Conservation (phyloP, 2,329 filamentous ascomycete species). For the Arthroderma sp. region DNA sequence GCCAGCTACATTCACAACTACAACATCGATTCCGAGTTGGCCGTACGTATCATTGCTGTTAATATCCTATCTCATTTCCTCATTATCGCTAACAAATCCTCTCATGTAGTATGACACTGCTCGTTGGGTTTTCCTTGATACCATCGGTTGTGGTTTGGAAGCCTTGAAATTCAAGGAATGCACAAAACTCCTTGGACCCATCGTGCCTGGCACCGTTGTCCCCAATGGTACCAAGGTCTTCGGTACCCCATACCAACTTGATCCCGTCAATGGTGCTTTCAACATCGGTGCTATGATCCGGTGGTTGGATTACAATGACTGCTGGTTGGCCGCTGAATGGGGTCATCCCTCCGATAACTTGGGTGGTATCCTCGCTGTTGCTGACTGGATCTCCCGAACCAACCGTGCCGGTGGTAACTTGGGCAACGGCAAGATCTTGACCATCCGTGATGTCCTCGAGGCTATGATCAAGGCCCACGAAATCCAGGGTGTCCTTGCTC, state of each 20-base stretch:
- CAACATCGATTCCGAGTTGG: slow-evolving; percentile 78
- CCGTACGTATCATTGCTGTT: slow-evolving; percentile 45
- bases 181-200: slow-evolving; percentile 82
- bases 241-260: slow-evolving; percentile 85
- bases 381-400: slow-evolving; percentile 94
- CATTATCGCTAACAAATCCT: slow-evolving; percentile 4
- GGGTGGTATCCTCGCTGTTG: slow-evolving; percentile 88
- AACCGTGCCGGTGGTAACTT: slow-evolving; percentile 71
- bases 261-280: slow-evolving; percentile 91
- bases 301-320: slow-evolving; percentile 99
- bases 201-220: slow-evolving; percentile 79
- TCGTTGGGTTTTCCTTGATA: slow-evolving; percentile 92
- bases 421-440: slow-evolving; percentile 64
- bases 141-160: slow-evolving; percentile 90
- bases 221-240: slow-evolving; percentile 86
- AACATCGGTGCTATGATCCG: slow-evolving; percentile 98
- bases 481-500: slow-evolving; percentile 90
- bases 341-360: slow-evolving; percentile 97
- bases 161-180: slow-evolving; percentile 92
- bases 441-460: slow-evolving; percentile 80
- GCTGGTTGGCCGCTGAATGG: slow-evolving; percentile 98
- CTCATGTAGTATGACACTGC: slow-evolving; percentile 73
- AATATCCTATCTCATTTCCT: neutral
- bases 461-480: slow-evolving; percentile 99
- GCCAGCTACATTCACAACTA: slow-evolving; percentile 89